Evolutionary conservation across 306 rosid genomes (phyloP).

Genomic region (Begonia fuchsioides): DNA sequence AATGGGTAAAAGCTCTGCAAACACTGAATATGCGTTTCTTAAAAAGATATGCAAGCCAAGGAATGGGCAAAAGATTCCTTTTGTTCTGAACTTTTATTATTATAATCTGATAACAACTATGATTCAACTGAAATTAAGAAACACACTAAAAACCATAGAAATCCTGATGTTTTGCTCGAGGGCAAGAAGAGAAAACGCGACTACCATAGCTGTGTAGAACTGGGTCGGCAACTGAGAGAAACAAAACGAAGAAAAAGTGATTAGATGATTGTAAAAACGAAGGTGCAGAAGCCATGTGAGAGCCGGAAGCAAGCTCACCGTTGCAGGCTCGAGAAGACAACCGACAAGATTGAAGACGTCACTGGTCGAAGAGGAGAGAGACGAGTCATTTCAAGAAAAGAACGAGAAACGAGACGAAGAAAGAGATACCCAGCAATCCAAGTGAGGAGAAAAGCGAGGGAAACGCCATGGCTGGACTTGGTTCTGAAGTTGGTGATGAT

Average conservation of each 20-base stretch:
- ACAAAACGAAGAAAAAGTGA: background rate
- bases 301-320: conserved; percentile 34
- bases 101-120: too few relatives aligned
- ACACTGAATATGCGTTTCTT: too few relatives aligned
- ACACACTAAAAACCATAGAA: too few relatives aligned
- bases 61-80: too few relatives aligned
- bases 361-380: conserved; percentile 21
- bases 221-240: conserved; percentile 82
- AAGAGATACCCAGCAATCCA: conserved; percentile 79
- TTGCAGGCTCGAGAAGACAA: conserved; percentile 82
- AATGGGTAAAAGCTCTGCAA: too few relatives aligned
- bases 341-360: conserved; percentile 71
- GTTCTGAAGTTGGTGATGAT: conserved; percentile 67
- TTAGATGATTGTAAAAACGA: background rate
- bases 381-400: background rate
- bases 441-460: conserved; percentile 72
- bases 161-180: too few relatives aligned
- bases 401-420: background rate
- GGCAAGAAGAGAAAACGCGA: background rate
- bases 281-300: background rate
- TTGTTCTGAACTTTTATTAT: too few relatives aligned
- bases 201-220: conserved; percentile 89
- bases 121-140: too few relatives aligned
- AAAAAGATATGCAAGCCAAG: too few relatives aligned
- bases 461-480: conserved; percentile 85